Percentiles rank a stretch among this genome's conserved stretches.
phyloP scores from a whole-genome alignment of 2,329 filamentous ascomycete genomes.

The Monilinia aucupariae region DNA sequence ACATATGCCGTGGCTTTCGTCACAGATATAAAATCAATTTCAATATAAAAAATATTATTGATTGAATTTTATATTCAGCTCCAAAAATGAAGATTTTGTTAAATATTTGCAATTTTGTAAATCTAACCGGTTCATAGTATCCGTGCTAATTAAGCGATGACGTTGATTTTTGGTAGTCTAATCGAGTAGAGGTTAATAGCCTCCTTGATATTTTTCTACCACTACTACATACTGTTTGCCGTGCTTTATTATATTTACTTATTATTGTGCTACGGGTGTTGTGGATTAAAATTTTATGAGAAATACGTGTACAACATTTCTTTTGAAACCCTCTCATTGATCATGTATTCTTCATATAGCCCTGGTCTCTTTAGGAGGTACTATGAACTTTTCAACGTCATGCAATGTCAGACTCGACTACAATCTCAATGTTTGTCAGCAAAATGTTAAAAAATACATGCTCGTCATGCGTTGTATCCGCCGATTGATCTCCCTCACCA shows the following conservation, averaged over 20 bases:
- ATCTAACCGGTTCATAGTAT: no score
- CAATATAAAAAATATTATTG: no score
- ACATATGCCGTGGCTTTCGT: no score
- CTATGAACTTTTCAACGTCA: not conserved
- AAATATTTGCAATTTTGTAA: no score
- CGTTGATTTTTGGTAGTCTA: no score
- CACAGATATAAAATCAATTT: no score
- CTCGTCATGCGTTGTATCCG: not conserved
- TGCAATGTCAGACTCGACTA: not conserved
- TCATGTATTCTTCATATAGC: not conserved
- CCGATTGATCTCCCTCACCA: not conserved
- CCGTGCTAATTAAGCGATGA: no score
- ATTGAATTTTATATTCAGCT: no score
- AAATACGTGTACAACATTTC: not conserved
- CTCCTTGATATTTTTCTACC: not conserved
- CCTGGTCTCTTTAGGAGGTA: not conserved
- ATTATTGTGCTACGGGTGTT: not conserved
- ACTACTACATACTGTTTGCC: not conserved
- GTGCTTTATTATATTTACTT: constrained; percentile 8
- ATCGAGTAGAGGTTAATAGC: no score
- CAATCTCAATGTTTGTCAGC: not conserved
- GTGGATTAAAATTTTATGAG: not conserved
- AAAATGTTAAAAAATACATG: not conserved
- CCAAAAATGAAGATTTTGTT: no score
- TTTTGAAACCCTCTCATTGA: not conserved